Conservation (phyloP, 2,329 filamentous ascomycete genomes). For the Aspergillus cejpii region DNA sequence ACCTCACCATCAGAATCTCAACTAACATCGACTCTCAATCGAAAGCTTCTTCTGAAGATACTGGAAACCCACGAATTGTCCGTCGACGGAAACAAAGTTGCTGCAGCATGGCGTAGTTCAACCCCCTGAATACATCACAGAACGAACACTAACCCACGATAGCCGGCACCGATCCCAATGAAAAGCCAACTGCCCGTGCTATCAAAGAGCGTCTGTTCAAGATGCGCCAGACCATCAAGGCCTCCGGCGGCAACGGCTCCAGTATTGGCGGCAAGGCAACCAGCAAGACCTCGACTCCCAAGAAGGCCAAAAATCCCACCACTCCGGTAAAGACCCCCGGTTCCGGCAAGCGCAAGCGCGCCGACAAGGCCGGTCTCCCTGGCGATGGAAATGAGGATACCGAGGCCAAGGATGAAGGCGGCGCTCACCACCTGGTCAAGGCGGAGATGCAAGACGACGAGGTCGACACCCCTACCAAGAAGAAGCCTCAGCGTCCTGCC, state of each 20-base stretch:
- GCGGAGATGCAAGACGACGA: slow-evolving; percentile 5
- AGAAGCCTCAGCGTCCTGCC: slow-evolving; percentile 4
- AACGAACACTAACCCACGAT: background rate
- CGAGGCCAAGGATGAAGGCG: slow-evolving; percentile 2
- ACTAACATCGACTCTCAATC: background rate
- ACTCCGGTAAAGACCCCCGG: slow-evolving; percentile 8
- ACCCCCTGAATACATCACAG: background rate
- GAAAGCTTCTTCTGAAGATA: slow-evolving; percentile 37
- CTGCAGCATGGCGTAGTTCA: slow-evolving; percentile 36
- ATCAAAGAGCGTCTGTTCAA: slow-evolving; percentile 35
- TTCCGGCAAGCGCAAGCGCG: slow-evolving; percentile 16
- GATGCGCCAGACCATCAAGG: slow-evolving; percentile 27
- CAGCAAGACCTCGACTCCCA: slow-evolving; percentile 10
- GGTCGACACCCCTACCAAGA: background rate
- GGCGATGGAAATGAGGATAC: background rate
- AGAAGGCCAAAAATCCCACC: slow-evolving; percentile 9
- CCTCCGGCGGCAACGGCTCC: slow-evolving; percentile 11
- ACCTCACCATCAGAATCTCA: background rate
- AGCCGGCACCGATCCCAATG: slow-evolving; percentile 14
- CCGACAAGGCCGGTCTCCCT: slow-evolving; percentile 1
- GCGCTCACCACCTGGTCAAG: slow-evolving; percentile 6
- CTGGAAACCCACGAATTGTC: slow-evolving; percentile 35
- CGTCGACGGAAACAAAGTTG: slow-evolving; percentile 31
- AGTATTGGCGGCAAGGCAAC: slow-evolving; percentile 9
- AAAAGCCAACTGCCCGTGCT: slow-evolving; percentile 35